Conservation (phyloP, 345 rosid genomes). For the Citrus medica region DNA sequence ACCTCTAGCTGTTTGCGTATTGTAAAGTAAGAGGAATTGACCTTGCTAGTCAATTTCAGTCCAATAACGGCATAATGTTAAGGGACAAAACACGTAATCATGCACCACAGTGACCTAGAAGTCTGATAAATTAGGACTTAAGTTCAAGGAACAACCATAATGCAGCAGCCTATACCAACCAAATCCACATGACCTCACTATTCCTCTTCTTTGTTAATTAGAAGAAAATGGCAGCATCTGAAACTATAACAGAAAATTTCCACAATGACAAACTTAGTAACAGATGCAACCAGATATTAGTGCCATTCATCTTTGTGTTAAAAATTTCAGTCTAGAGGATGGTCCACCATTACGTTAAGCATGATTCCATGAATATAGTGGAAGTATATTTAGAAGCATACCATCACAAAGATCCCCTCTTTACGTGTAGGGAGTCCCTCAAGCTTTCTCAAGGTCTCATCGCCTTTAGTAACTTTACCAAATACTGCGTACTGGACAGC, state of each 20-base stretch:
- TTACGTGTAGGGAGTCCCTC: conserved; percentile 87
- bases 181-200: background rate
- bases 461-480: conserved; percentile 94
- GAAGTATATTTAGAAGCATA: conserved; percentile 27
- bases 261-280: background rate
- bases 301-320: background rate
- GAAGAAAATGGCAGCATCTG: background rate
- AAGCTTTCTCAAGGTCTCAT: conserved; percentile 79
- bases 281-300: background rate
- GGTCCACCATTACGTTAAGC: too few species aligned
- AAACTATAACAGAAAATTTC: background rate
- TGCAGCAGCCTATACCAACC: background rate
- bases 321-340: background rate
- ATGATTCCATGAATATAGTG: background rate
- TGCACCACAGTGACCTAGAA: background rate
- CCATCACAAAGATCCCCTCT: conserved; percentile 96
- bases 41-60: too few species aligned
- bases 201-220: background rate
- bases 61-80: background rate
- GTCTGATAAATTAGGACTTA: background rate
- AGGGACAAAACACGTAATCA: background rate
- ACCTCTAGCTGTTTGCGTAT: background rate
- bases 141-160: background rate
- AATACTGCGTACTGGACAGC: conserved; percentile 82
- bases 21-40: background rate